These are phyloP conservation scores for Mycena metata DNA, from an alignment of 768 basidiomycete species.

Conservation along the genomic window DNA sequence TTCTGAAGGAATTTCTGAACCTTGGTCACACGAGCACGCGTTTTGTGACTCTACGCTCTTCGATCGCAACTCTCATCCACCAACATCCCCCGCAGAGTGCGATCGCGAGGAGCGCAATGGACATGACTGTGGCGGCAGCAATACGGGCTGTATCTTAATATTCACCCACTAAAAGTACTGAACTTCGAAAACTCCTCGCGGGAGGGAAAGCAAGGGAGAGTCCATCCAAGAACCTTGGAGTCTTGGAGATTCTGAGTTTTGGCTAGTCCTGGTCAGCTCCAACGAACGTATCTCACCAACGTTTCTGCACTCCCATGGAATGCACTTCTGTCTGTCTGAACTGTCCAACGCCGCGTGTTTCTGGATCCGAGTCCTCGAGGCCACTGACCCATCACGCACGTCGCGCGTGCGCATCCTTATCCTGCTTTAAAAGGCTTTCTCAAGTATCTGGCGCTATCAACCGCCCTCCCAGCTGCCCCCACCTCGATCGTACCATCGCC, in stretches of 20 bases:
- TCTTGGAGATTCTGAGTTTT: too few relatives aligned
- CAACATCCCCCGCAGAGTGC: too few relatives aligned
- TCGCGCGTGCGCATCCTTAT: constrained; percentile 31
- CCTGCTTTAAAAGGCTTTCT: constrained; percentile 27
- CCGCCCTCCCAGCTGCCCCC: constrained; percentile 3
- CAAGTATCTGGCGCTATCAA: constrained; percentile 3
- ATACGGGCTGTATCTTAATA: neutral
- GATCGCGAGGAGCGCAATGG: too few relatives aligned
- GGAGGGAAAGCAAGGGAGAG: too few relatives aligned
- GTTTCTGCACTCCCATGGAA: neutral
- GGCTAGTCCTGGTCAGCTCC: too few relatives aligned
- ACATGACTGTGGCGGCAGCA: too few relatives aligned
- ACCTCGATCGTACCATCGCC: neutral
- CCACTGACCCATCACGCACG: constrained; percentile 34
- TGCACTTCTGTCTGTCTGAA: constrained; percentile 12
- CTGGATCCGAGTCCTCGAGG: constrained; percentile 34
- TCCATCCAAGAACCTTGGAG: too few relatives aligned
- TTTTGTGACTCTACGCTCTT: too few relatives aligned
- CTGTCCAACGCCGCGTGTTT: constrained; percentile 29
- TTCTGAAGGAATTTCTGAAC: too few relatives aligned
- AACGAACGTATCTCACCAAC: neutral
- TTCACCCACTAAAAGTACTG: neutral
- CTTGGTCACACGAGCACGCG: constrained; percentile 14
- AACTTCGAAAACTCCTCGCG: neutral
- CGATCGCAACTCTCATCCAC: too few relatives aligned